Evolutionary conservation across 2,329 filamentous ascomycete genomes (phyloP), one percentile per base, ranked within the genome.

Genomic region (Talaromyces islandicus): DNA sequence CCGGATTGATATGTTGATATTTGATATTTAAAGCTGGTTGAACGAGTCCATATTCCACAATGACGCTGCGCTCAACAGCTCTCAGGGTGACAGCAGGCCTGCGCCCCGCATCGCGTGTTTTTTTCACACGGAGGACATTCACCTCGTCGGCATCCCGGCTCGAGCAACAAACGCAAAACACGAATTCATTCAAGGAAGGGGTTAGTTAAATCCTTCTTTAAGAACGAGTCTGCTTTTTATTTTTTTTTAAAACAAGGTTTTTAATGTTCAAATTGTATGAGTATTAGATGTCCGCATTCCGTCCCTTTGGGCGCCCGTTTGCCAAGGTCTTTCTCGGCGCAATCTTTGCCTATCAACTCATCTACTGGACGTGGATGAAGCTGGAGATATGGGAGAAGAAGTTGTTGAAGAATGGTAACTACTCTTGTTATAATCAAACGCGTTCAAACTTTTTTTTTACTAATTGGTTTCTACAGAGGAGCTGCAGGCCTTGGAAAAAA

Each of bases 321-420:
- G 72, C 73, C 62, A 81, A 81, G 63, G 76, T 79, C 61, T 78
- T 81, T 58, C 71, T 80, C 3, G 75, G 77, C 7, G 77, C 78
- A 4, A 74, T 81, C 38, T 75, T 81, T 65, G 78, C 75, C 17
- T 81, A 80, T 64, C 79, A 81, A 63, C 70, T 79, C 48, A 69
- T 78, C 21, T 79, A 81, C 63, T 79, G 76, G 75, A 67, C 69
- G 30, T 81, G 79, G 79, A 58, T 77, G 66, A 79, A 77, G 61
- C 66, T 81, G 12, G 78, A 81, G 66, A 77, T 74, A 57, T 76
- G 79, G 60, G 77, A 79, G 62, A 68, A 69, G 7, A 78, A 75
- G 63, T 66, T 73, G 19, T 63, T 72, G 27, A 80, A 76, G 66
- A 75, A 76, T 59, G 66, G 75, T 77, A 66, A n/a, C 43, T 6